These are phyloP conservation scores for Lasiodiplodia sp. DNA, from an alignment of 2,329 filamentous ascomycete genomes.

Conservation along the genomic window DNA sequence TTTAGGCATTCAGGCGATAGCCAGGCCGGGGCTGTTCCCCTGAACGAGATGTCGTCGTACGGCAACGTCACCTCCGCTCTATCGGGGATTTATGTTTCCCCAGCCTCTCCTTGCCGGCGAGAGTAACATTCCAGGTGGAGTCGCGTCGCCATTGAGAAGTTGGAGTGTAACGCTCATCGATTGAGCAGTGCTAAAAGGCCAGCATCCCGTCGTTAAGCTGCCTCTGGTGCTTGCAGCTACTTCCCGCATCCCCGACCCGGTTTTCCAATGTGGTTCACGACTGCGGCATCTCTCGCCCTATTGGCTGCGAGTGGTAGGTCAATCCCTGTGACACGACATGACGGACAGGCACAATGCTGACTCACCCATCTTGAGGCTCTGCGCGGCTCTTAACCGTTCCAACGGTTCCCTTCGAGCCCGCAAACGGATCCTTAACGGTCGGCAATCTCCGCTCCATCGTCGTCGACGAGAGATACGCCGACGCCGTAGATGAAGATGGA, in stretches of 20 bases:
- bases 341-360: not conserved
- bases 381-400: slow-evolving; percentile 32
- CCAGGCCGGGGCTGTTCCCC: not conserved
- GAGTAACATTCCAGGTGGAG: slow-evolving; percentile 13
- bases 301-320: slow-evolving; percentile 11
- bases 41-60: slow-evolving; percentile 1
- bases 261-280: slow-evolving; percentile 7
- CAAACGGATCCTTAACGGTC: slow-evolving; percentile 30
- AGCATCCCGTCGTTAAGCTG: not conserved
- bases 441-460: slow-evolving; percentile 44
- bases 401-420: slow-evolving; percentile 31
- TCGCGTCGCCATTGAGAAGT: not conserved
- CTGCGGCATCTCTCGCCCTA: not conserved
- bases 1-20: not conserved
- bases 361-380: slow-evolving; percentile 3
- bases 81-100: not conserved
- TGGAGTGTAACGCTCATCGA: slow-evolving; percentile 1
- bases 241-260: too few relatives aligned
- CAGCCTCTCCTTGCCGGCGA: not conserved
- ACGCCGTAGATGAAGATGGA: slow-evolving; percentile 53
- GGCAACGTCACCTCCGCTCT: slow-evolving; percentile 15
- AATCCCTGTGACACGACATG: not conserved
- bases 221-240: not conserved
- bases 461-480: slow-evolving; percentile 54
- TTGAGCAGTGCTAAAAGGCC: not conserved